Percentiles rank a stretch among this genome's conserved stretches.
Evolutionary conservation across 108 stramenopile genomes (phyloP).

Genomic region (Pelagomonas calceolata): DNA sequence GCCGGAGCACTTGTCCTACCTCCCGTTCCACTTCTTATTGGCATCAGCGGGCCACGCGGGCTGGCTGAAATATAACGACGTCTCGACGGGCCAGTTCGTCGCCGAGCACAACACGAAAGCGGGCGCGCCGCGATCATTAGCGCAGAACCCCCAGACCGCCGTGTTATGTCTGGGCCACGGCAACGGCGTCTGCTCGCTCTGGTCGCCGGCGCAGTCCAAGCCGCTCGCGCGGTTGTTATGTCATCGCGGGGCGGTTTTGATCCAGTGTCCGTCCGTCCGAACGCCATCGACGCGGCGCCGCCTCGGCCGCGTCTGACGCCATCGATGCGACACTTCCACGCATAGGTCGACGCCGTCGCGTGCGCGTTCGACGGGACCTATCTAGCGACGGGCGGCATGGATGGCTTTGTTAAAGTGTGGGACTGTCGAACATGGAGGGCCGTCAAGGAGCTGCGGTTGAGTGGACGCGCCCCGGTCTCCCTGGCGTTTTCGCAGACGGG

Average conservation of each 20-base stretch:
- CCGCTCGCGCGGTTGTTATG: constrained; percentile 76
- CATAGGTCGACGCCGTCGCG: constrained; percentile 67
- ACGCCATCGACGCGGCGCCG: too few relatives aligned
- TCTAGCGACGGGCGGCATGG: constrained; percentile 80
- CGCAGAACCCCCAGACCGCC: constrained; percentile 85
- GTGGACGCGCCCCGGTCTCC: constrained; percentile 25
- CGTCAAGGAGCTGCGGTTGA: constrained; percentile 33
- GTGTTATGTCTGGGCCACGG: constrained; percentile 82
- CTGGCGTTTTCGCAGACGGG: constrained; percentile 83
- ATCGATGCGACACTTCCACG: too few relatives aligned
- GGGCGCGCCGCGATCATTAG: constrained; percentile 61
- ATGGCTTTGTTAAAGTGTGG: constrained; percentile 78
- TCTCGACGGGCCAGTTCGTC: constrained; percentile 81
- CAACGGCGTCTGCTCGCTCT: constrained; percentile 92
- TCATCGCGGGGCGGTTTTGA: constrained; percentile 75
- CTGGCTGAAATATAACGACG: constrained; percentile 81
- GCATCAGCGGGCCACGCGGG: constrained; percentile 71
- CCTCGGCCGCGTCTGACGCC: too few relatives aligned
- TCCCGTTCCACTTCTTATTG: constrained; percentile 95
- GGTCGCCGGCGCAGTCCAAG: constrained; percentile 39
- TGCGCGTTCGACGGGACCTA: constrained; percentile 62
- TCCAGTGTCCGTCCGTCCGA: too few relatives aligned
- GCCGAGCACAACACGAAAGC: constrained; percentile 64
- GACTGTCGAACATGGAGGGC: constrained; percentile 76
- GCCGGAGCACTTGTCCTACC: constrained; percentile 68